Evolutionary conservation across 192 early-diverging fungal genomes (phyloP).

Genomic region (Phycomyces blakesleeanus): DNA sequence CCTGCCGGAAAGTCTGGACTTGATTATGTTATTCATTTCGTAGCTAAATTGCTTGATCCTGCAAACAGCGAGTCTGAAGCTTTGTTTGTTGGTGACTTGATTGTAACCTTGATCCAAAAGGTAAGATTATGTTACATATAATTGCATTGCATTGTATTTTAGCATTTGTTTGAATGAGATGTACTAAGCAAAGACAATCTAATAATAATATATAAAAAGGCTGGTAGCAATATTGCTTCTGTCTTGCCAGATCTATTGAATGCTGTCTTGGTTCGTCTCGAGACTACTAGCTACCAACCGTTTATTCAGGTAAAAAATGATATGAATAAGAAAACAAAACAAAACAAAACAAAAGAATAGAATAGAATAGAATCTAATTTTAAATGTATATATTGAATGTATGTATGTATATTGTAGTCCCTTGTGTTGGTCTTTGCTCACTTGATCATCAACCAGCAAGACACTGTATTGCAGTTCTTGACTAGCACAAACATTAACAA

Average conservation of each 20-base stretch:
- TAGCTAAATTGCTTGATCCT: slow-evolving; percentile 76
- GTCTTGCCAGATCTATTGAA: slow-evolving; percentile 76
- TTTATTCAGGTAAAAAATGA: slow-evolving; percentile 71
- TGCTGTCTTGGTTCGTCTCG: slow-evolving; percentile 69
- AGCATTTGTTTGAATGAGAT: too few species aligned
- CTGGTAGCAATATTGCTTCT: slow-evolving; percentile 55
- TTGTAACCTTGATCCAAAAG: slow-evolving; percentile 82
- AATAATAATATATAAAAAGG: slow-evolving; percentile 38
- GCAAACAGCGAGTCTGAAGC: slow-evolving; percentile 73
- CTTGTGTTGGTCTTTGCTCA: slow-evolving; percentile 86
- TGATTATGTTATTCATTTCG: slow-evolving; percentile 75
- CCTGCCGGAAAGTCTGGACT: slow-evolving; percentile 61
- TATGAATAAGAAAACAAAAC: too few species aligned
- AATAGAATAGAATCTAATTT: too few species aligned
- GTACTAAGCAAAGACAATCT: too few species aligned
- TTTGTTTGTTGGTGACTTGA: slow-evolving; percentile 87
- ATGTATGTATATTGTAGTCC: too few species aligned
- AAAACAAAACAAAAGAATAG: too few species aligned
- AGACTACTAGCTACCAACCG: slow-evolving; percentile 66
- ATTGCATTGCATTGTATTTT: too few species aligned
- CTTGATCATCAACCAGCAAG: slow-evolving; percentile 63
- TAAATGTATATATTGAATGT: too few species aligned
- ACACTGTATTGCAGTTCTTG: slow-evolving; percentile 75
- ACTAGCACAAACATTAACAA: slow-evolving; percentile 51
- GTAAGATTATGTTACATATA: too few species aligned